These are phyloP conservation scores for Jasminum sambac DNA, from an alignment of 257 asterid genomes.

Conservation along the genomic window DNA sequence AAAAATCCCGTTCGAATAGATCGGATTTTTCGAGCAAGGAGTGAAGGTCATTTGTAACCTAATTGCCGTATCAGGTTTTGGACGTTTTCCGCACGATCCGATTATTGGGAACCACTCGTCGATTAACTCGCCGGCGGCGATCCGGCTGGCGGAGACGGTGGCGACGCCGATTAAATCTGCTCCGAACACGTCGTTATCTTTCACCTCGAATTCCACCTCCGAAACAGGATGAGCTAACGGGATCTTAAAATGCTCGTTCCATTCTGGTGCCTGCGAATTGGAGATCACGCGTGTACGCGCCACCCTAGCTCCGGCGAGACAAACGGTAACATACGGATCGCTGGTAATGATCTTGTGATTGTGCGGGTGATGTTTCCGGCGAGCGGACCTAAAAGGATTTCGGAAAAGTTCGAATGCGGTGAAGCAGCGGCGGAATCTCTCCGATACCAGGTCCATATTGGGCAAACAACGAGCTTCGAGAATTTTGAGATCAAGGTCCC, in stretches of 20 bases:
- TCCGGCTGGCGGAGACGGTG: slow-evolving; percentile 49
- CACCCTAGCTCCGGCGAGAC: slow-evolving; percentile 77
- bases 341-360: slow-evolving; percentile 71
- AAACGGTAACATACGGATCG: slow-evolving; percentile 87
- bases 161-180: slow-evolving; percentile 82
- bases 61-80: slow-evolving; percentile 63
- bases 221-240: slow-evolving; percentile 88
- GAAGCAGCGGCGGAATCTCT: slow-evolving; percentile 69
- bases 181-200: slow-evolving; percentile 89
- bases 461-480: slow-evolving; percentile 83
- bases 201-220: slow-evolving; percentile 76
- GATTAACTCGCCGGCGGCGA: slow-evolving; percentile 58
- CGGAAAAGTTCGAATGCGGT: slow-evolving; percentile 48
- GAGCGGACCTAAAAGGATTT: slow-evolving; percentile 38
- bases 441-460: slow-evolving; percentile 81
- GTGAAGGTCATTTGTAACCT: slow-evolving; percentile 59
- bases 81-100: slow-evolving; percentile 68
- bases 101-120: slow-evolving; percentile 84
- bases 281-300: slow-evolving; percentile 82
- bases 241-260: slow-evolving; percentile 79
- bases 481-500: slow-evolving; percentile 77
- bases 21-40: slow-evolving; percentile 49
- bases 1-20: slow-evolving; percentile 41
- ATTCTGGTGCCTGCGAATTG: slow-evolving; percentile 74
- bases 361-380: slow-evolving; percentile 28